Conservation (phyloP, 345 rosid species). For the Jatropha curcas region DNA sequence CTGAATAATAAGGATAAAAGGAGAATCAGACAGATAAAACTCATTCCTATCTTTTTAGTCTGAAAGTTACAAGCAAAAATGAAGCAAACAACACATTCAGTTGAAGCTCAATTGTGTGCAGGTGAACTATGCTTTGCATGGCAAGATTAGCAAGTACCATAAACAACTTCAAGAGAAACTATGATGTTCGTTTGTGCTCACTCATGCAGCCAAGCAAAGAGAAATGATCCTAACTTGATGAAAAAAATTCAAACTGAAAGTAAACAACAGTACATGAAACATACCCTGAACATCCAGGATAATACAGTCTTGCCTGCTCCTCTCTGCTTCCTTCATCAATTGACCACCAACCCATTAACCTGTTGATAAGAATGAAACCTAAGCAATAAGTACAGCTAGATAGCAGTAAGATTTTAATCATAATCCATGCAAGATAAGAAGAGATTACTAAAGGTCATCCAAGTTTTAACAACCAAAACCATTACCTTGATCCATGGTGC, state of each 20-base stretch:
- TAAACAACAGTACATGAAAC: slow-evolving; percentile 17
- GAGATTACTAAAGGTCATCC: slow-evolving; percentile 2
- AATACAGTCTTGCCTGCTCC: slow-evolving; percentile 83
- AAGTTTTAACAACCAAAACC: slow-evolving; percentile 15
- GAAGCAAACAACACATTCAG: too few relatives aligned
- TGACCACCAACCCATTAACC: slow-evolving; percentile 97
- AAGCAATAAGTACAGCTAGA: slow-evolving; percentile 3
- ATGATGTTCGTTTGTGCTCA: too few relatives aligned
- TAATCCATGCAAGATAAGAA: neutral
- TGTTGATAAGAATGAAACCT: slow-evolving; percentile 29
- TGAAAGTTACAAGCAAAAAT: too few relatives aligned
- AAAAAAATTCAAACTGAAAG: neutral
- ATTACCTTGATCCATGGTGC: slow-evolving; percentile 80
- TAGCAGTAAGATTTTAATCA: slow-evolving; percentile 6
- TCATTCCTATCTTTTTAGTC: neutral
- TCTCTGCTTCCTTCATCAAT: slow-evolving; percentile 92
- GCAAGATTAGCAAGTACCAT: too few relatives aligned
- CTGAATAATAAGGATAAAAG: slow-evolving; percentile 39
- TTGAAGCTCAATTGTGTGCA: too few relatives aligned
- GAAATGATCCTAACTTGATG: slow-evolving; percentile 1
- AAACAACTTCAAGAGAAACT: too few relatives aligned
- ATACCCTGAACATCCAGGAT: slow-evolving; percentile 62
- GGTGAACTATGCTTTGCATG: too few relatives aligned
- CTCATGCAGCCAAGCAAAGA: neutral
- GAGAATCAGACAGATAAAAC: slow-evolving; percentile 2